Evolutionary conservation across 768 basidiomycete species (phyloP), one percentile per base, ranked within the genome.

Genomic region (Porpolomopsis calyptriformis): DNA sequence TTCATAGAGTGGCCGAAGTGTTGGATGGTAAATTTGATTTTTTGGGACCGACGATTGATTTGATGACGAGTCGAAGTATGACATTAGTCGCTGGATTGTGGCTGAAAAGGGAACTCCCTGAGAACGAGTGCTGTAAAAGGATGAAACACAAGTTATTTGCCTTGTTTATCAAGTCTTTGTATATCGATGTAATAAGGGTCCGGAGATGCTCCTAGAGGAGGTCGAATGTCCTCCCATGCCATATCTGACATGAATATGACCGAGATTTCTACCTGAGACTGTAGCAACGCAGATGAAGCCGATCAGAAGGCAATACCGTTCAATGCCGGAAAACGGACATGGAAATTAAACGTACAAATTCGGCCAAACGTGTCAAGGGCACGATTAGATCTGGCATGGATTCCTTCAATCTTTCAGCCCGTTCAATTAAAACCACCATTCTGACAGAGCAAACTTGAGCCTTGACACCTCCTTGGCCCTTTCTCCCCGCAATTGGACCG

Each of bases 171-270:
- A 0, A 69, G 67, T 3, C 74, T 66, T 1, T 67, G 60, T 0
- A 84, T 62, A 47, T 80, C 74, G 18, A 88, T 56, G 53, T 74
- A 77, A 54, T 77, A 85, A 0, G 87, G 87, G 53, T 86, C 82
- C 1, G 79, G 77, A 2, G 84, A 73, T 4, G 82, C 79, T 6
- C 82, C 84, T 1, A 81, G 59, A 0, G 77, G 60, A 1, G 84
- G 85, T n/a, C 76, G 72, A 40, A 86, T 71, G 48, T 84, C 77
- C 43, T 80, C 76, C 86, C 87, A 89, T 11, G 70, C 68, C 7
- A 74, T 69, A 42, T 73, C 70, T 1, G 85, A 87, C 14, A 84
- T 55, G 41, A 86, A 71, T 4, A 88, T 63, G 0, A 79, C 73
- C 1, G 71, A 72, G 24, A 87, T 52, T 23, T 79, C 73, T 7